A percentile compares a stretch with the other conserved stretches of the same genome.
These are phyloP conservation scores for Eimeria maxima DNA, from an alignment of 169 alveolate genomes.

Conservation along the genomic window DNA sequence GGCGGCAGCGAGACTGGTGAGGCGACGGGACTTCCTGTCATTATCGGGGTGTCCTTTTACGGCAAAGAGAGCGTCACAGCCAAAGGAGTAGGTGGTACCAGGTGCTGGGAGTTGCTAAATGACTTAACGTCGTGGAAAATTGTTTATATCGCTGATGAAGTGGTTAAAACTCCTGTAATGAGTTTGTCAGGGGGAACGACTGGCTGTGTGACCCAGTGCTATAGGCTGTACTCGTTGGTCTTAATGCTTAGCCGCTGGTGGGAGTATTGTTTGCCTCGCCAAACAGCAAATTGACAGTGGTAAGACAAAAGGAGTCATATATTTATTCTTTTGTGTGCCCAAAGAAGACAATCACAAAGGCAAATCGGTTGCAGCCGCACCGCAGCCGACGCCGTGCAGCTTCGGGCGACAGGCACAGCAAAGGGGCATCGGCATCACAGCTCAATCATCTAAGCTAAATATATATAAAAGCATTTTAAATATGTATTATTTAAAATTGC, in stretches of 20 bases:
- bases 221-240: too few species aligned
- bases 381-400: conserved; percentile 13
- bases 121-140: too few species aligned
- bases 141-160: too few species aligned
- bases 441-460: not conserved
- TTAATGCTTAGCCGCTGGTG: not conserved
- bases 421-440: not conserved
- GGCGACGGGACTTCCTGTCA: not conserved
- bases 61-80: not conserved
- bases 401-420: not conserved
- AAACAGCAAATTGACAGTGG: not conserved
- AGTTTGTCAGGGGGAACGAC: too few species aligned
- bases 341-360: too few species aligned
- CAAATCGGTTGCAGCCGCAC: not conserved
- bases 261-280: not conserved
- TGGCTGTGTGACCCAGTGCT: too few species aligned
- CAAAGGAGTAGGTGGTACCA: not conserved
- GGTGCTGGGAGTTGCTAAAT: too few species aligned
- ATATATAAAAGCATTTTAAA: not conserved
- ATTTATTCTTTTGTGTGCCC: not conserved
- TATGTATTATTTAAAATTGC: not conserved
- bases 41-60: not conserved
- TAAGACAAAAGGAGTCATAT: not conserved
- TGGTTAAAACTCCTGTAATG: too few species aligned
- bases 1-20: not conserved